phyloP scores from a whole-genome alignment of 2,329 filamentous ascomycete species.

The Metarhizium humberi region DNA sequence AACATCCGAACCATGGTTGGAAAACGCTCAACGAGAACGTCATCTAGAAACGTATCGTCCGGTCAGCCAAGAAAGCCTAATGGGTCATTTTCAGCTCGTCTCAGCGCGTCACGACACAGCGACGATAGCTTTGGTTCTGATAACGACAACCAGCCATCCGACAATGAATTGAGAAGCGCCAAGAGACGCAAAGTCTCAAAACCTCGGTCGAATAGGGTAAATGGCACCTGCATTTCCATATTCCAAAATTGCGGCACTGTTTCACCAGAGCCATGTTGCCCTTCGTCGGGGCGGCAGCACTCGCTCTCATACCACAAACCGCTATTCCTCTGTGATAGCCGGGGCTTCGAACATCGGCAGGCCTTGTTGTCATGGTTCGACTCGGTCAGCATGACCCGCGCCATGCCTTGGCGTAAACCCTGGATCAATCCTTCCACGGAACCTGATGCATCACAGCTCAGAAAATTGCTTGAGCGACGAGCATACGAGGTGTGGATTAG shows the following conservation, averaged over 20 bases:
- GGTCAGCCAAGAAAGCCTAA: neutral
- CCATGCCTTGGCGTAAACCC: conserved; percentile 50
- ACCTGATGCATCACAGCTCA: conserved; percentile 23
- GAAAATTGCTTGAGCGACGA: conserved; percentile 36
- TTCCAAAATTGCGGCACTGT: conserved; percentile 4
- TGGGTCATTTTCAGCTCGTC: neutral
- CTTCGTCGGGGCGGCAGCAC: conserved; percentile 9
- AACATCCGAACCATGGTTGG: neutral
- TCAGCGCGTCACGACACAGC: neutral
- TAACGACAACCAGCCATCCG: neutral
- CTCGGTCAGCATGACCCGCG: conserved; percentile 32
- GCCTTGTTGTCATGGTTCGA: conserved; percentile 44
- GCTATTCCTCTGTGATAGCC: conserved; percentile 31
- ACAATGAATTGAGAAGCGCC: neutral
- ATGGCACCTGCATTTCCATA: conserved; percentile 1
- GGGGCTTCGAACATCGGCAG: conserved; percentile 21
- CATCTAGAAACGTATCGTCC: neutral
- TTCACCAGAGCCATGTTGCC: conserved; percentile 7
- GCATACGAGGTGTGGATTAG: conserved; percentile 60
- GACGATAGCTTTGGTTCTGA: neutral
- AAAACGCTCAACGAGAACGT: neutral
- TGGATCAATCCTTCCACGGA: conserved; percentile 37
- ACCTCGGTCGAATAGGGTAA: neutral
- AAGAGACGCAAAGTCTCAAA: conserved; percentile 8
- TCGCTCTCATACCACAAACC: conserved; percentile 36